Evolutionary conservation across 176 grass and related monocot genomes (phyloP), one percentile per base, ranked within the genome.

Genomic region (Ananas comosus): DNA sequence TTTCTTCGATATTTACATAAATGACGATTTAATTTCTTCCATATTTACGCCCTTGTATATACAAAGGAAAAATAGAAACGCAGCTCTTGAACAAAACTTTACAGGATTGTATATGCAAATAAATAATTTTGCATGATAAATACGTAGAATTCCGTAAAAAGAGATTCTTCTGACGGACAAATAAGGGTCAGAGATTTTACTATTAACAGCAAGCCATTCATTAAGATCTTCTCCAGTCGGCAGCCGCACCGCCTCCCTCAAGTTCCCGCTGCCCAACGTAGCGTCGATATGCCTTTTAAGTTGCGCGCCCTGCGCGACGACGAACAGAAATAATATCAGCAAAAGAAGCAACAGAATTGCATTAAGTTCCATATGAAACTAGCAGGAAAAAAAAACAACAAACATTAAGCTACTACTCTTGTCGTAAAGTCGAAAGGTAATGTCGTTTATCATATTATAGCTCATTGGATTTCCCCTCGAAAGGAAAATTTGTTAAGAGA

Each of bases 141-240:
- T 42, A 42, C 6, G 33, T 42, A 5, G 6, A 42, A 42, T 42
- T 42, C 4, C 33, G 6, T 42, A 42, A 42, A 42, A 1, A 42
- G 6, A 8, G 6, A 18, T 18, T 2, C 56, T 10, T 22, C 56
- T 61, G 56, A 61, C 22, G n/a, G 4, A 61, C 3, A 61, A 22
- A 61, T 61, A 10, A 22, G 16, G 48, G 53, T 77, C 0, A 63
- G 74, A 68, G 21, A 68, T 65, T 78, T 79, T 4, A 96, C 94
- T 90, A 67, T 97, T 97, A 53, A 97, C 86, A 21, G 94, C 89
- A 2, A 97, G 79, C 94, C 94, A 97, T 78, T 97, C 94, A 24
- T 97, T 90, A 2, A 81, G 53, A 69, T 97, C 89, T 65, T 87
- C 94, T 79, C 94, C 94, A n/a, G 86, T 56, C 0, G 94, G 94